Evolutionary conservation across 1,284 basidiomycete species (phyloP), one percentile per base, ranked within the genome.

Genomic region (Ganoderma lingzhi): DNA sequence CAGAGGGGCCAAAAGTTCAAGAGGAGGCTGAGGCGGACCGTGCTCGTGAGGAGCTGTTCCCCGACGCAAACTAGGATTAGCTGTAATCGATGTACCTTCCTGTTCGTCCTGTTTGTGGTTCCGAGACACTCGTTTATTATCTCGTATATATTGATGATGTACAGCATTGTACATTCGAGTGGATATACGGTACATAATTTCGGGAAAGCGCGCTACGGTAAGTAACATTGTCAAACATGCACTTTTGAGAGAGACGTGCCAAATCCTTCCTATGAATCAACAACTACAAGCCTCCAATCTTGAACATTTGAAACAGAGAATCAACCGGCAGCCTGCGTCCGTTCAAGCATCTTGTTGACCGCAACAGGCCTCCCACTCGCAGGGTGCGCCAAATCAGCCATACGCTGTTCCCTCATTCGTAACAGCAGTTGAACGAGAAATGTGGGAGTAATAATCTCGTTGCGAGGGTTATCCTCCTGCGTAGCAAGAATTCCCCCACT

Each of bases 271-370:
- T 56, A 8, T 5, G 53, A 28, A 17, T 42, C 5, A 28, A n/a
- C 58, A 3, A 39, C 37, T 9, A 39, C 37, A n/a, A n/a, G 9
- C 32, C 19, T 35, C 59, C n/a, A 28, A 51, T 8, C 48, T 51
- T 28, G 2, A 48, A 23, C 8, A 10, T 48, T 48, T 12, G 9
- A 5, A 51, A 12, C 3, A 14, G 2, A 41, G 23, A 28, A n/a
- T 78, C 70, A 87, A 6, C 89, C 89, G 12, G 85, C 88, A 10
- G 88, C 88, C 73, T 90, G 90, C 4, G 89, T 84, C 77, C 90
- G 84, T 78, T 92, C 91, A 74, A 93, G 77, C 79, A 90, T 84
- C 79, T 90, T 91, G 78, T 93, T 92, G 4, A 90, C 84, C 1
- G 83, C 86, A 28, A 85, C 78, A 1, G 86, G 83, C 41, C 84